Evolutionary conservation across 1,284 basidiomycete genomes (phyloP), one percentile per base, ranked within the genome.

Genomic region (Irpex sp.): DNA sequence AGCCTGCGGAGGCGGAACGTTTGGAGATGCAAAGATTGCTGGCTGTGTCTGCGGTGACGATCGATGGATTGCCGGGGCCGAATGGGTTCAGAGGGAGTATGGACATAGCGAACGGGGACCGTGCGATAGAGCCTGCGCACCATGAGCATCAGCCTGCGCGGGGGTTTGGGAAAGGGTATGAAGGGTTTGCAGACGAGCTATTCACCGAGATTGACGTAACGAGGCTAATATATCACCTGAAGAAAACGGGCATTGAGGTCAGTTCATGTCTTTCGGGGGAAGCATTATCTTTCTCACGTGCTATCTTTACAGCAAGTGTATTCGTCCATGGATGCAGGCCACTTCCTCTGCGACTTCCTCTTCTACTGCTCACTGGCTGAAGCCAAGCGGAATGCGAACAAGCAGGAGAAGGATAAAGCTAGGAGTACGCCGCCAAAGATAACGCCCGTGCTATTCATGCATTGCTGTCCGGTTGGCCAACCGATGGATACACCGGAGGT

Each of bases 301-400:
- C 48, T 60, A 54, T 57, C 7, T 26, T 44, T 51, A 47, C 69
- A 89, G 86, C 78, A 86, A 73, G 82, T 89, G n/a, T 85, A 86
- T 70, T 81, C 85, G 21, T 91, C 89, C 1, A 83, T 87, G 79
- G 89, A 92, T 70, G 87, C 89, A 19, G 90, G 90, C 0, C 89
- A 88, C 70, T 91, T 87, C 73, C 77, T 91, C n/a, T 88, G 85
- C 72, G 90, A 92, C 75, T 92, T 88, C 74, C 82, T 88, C 65
- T 91, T 89, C 73, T 92, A 89, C 70, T 89, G 89, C 70, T 91
- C 89, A 6, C 80, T 92, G n/a, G 88, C 88, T 5, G 89, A 91
- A 71, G 81, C 85, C 19, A 84, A 81, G 69, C 82, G 86, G 4
- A 77, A 77, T 36, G 77, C 79, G 21, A 78, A 80, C 60, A 82